Evolutionary conservation across 768 basidiomycete genomes (phyloP), one percentile per base, ranked within the genome.

Genomic region (Brasilioporus rufonigricans): DNA sequence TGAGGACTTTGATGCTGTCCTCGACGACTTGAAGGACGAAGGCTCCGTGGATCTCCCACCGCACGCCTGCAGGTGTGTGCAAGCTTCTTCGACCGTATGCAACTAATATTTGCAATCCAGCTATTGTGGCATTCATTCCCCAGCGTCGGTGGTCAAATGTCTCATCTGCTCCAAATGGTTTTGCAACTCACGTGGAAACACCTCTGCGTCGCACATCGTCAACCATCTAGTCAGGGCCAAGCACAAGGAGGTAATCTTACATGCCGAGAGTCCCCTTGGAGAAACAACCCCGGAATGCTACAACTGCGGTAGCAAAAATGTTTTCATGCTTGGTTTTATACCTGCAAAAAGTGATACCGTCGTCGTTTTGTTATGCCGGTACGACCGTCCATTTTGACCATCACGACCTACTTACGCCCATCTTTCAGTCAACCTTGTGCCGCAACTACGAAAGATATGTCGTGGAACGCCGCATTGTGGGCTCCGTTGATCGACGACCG

Each of bases 281-380:
- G 97, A 98, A 74, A 98, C 97, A 1, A 91, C 92, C 0, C 97
- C 97, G 0, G 97, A 99, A 75, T 99, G 97, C 71, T 99, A 99
- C 78, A 95, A 94, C 66, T 99, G 97, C 67, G 97, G 97, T 16
- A 95, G 91, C 77, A 98, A 97, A 75, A 99, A 99, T 66, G 97
- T 98, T 13, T 99, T 99, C 68, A 94, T 98, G 91, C 83, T 99
- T 18, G 97, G 97, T 4, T 99, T 99, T 66, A 99, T 99, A 64
- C 97, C 97, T 3, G 97, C 97, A 19, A 99, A 99, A 76, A 93
- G 91, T 66, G 97, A 99, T 66, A 98, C 97, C 5, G 97, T 99
- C 36, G 97, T 99, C 33, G 96, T 99, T 32, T 78, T 99, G 18
- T 80, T 99, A 18, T 99, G 95, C 69, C 89, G 96, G 94, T 95